phyloP scores from a whole-genome alignment of 1,284 basidiomycete species.

The Cryptococcus sp. region DNA sequence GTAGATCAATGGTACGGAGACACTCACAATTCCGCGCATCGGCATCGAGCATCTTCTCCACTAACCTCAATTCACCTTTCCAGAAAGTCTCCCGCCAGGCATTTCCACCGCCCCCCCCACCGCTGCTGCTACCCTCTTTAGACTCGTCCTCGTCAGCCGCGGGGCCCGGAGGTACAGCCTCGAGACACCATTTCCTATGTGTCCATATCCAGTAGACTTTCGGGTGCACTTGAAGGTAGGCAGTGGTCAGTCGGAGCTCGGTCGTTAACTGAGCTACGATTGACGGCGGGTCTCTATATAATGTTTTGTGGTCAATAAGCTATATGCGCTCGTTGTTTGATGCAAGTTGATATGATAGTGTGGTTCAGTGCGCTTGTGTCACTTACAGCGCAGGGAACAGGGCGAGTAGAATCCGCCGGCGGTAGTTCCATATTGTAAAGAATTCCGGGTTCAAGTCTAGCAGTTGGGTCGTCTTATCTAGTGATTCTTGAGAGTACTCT shows the following conservation, averaged over 20 bases:
- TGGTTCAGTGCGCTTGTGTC: not conserved
- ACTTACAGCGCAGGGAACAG: conserved; percentile 68
- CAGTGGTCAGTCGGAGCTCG: conserved; percentile 79
- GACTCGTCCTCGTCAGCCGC: too few species aligned
- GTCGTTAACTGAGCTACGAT: conserved; percentile 66
- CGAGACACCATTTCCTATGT: conserved; percentile 89
- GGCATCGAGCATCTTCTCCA: conserved; percentile 83
- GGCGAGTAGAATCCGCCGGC: conserved; percentile 72
- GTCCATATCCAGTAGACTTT: conserved; percentile 99
- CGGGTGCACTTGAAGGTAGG: conserved; percentile 75
- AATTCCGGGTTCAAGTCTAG: conserved; percentile 83
- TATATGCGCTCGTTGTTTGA: not conserved
- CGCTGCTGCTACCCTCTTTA: too few species aligned
- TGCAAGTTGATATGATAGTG: too few species aligned
- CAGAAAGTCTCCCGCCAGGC: conserved; percentile 75
- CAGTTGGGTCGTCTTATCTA: conserved; percentile 72
- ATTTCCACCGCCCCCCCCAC: conserved; percentile 21
- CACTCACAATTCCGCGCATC: conserved; percentile 86
- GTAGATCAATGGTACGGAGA: not conserved
- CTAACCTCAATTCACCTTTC: conserved; percentile 78
- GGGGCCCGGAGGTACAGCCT: conserved; percentile 74
- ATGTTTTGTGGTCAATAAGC: not conserved
- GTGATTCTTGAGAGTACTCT: conserved; percentile 68
- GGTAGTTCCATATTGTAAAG: conserved; percentile 91
- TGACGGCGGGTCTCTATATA: conserved; percentile 65